Base-by-base conservation (phyloP, 1,284 basidiomycete species). In the Cutaneotrichosporon sp. region DNA sequence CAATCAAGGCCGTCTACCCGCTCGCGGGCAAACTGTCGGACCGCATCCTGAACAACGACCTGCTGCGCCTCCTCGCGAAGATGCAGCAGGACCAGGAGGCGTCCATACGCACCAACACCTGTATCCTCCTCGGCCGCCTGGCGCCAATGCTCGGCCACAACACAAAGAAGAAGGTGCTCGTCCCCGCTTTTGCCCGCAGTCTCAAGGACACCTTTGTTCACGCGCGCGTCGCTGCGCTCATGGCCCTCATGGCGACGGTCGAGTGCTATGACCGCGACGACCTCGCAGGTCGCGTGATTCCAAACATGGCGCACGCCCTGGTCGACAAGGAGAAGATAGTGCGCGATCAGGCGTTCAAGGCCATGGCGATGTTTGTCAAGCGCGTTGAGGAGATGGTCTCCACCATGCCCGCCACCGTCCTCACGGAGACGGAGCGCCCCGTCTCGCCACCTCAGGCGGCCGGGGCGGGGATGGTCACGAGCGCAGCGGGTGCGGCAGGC, bases 101-200 rank as follows among this genome's bases (percentile, higher is more conserved):
- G 0, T 95, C 93, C 1, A 97, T 99, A 71, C 87, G 97, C 46
- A 99, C 95, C 14, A 99, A 99, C 75, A 97, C 95, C 0, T 98
- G 94, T 73, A 97, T 99, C 68, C 86, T 99, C 4, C 87, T 99
- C 47, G 95, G 95, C 10, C 86, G 95, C 11, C 84, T 99, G 4
- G 92, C 91, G 0, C 92, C 92, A 0, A 86, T 86, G 3, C 82
- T 99, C 2, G 89, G 90, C 1, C 85, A 90, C 62, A 88, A 92
- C 68, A 98, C 95, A 7, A 93, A 95, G 75, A 87, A 89, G 67
- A 98, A 97, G 74, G 93, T 99, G 11, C 86, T 99, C 2, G 90
- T 98, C 0, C 93, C 95, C 1, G 97, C 97, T 1, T 99, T 99
- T 76, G 85, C 89, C 1, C 86, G 93, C 58, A 91, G 92, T 10